Base-by-base conservation (phyloP, 192 early-diverging fungal species). In the Coemansia sp. region DNA sequence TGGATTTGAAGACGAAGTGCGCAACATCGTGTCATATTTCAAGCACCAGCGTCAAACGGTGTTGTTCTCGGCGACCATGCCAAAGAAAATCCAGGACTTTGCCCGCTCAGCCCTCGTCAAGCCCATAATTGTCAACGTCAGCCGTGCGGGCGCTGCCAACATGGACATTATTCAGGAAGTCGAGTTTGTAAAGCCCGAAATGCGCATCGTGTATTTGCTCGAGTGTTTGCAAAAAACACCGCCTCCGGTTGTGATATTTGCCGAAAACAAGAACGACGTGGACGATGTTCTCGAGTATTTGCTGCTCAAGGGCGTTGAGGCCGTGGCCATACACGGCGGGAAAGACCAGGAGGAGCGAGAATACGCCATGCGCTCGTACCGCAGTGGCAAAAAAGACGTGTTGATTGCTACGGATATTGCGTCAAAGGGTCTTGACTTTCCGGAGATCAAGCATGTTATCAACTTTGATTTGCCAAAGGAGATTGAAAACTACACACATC, bases 391-490 rank as follows among this genome's bases (percentile, higher is more conserved):
- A 58, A 94, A 94, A 66, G 97, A 98, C 77, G 94, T 98, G 9
- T 82, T 98, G 45, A 91, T 98, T 23, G 97, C 97, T 17, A 96
- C 97, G 5, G 97, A 98, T 77, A 92, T 98, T 49, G 97, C 95
- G 5, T 90, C 88, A 16, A 98, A 98, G 78, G 97, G 97, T 49
- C 69, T 98, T 19, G 97, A 98, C 82, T 98, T 98, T 74, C 77
- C 89, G 6, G 90, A 90, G 62, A 97, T 98, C 78, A 91, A 97
- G 64, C 97, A 98, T 62, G 97, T 98, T 53, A 98, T 98, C 66
- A 93, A 98, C 71, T 98, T 92, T 79, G 97, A 98, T 70, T 94
- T 98, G 92, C 97, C 97, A 43, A 97, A 97, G 66, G 95, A 98
- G 69, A 98, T 98, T 78, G 97, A 98, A 83, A 94, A 98, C 80